These are phyloP conservation scores for Neofusicoccum parvum DNA, from an alignment of 2,329 filamentous ascomycete species.

Conservation along the genomic window DNA sequence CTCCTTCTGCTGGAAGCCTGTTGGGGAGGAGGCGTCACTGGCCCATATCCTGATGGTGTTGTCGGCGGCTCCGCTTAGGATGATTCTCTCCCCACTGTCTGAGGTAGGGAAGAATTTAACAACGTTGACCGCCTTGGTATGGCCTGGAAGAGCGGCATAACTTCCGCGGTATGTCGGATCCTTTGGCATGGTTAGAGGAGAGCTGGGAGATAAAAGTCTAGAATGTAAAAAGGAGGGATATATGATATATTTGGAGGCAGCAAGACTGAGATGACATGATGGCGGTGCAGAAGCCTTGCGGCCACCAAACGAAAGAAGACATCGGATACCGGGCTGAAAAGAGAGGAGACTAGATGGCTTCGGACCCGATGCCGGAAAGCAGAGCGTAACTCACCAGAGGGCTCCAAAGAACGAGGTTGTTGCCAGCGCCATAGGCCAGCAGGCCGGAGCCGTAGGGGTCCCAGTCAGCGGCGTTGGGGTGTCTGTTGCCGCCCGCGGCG, in stretches of 20 bases:
- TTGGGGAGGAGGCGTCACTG: slow-evolving; percentile 28
- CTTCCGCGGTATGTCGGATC: slow-evolving; percentile 60
- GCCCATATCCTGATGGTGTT: slow-evolving; percentile 69
- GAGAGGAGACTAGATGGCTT: not conserved
- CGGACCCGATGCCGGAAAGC: not conserved
- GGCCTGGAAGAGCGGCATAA: slow-evolving; percentile 68
- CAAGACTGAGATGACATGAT: not conserved
- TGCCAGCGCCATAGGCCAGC: slow-evolving; percentile 86
- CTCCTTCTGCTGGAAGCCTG: slow-evolving; percentile 44
- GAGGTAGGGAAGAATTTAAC: slow-evolving; percentile 72
- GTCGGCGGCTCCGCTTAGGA: slow-evolving; percentile 83
- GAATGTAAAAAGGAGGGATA: not conserved
- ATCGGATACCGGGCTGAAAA: not conserved
- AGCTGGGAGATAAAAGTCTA: not conserved
- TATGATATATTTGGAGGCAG: not conserved
- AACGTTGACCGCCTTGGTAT: slow-evolving; percentile 78
- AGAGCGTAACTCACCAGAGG: slow-evolving; percentile 62
- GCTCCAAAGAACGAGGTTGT: slow-evolving; percentile 86
- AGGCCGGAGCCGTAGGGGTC: slow-evolving; percentile 62
- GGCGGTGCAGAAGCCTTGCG: not conserved
- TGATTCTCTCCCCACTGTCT: slow-evolving; percentile 53
- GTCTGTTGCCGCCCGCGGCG: slow-evolving; percentile 84
- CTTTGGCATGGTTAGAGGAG: not conserved
- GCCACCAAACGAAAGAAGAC: not conserved
- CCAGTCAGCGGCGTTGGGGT: slow-evolving; percentile 91